Percentiles rank a stretch among this genome's conserved stretches.
Evolutionary conservation across 2,329 filamentous ascomycete species (phyloP).

Genomic region (Knoxdaviesia proteae): DNA sequence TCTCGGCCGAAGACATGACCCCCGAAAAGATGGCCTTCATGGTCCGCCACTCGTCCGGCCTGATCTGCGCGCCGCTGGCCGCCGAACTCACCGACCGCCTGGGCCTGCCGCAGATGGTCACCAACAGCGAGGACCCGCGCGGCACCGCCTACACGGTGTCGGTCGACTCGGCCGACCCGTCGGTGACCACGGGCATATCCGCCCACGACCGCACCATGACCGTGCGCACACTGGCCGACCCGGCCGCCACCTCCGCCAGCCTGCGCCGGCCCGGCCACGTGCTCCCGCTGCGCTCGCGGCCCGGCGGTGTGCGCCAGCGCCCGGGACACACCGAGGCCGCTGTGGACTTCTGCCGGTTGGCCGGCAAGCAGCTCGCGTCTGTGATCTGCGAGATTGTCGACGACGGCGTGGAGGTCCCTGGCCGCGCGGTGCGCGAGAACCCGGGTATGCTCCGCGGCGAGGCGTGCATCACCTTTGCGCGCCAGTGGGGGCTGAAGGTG

Average conservation of each 20-base stretch:
- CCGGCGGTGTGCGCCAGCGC: slow-evolving; percentile 62
- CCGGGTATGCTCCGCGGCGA: slow-evolving; percentile 87
- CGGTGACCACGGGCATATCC: slow-evolving; percentile 72
- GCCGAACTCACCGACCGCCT: slow-evolving; percentile 48
- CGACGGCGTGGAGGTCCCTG: slow-evolving; percentile 53
- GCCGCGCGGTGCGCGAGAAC: slow-evolving; percentile 40
- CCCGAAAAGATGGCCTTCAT: slow-evolving; percentile 89
- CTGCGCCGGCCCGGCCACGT: slow-evolving; percentile 81
- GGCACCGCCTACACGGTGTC: slow-evolving; percentile 85
- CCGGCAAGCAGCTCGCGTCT: slow-evolving; percentile 55
- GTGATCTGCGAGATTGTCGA: slow-evolving; percentile 88
- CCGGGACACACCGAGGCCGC: slow-evolving; percentile 85
- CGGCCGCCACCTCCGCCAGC: slow-evolving; percentile 28
- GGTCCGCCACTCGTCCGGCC: slow-evolving; percentile 74
- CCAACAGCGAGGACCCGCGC: slow-evolving; percentile 54
- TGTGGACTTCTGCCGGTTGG: slow-evolving; percentile 70
- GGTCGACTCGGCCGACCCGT: slow-evolving; percentile 55
- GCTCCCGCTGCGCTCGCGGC: slow-evolving; percentile 58
- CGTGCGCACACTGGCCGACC: slow-evolving; percentile 56
- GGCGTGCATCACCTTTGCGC: slow-evolving; percentile 72
- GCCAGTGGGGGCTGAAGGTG: slow-evolving; percentile 72
- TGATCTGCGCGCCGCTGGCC: slow-evolving; percentile 73
- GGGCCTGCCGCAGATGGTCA: slow-evolving; percentile 76
- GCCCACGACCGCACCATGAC: slow-evolving; percentile 73
- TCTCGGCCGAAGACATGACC: slow-evolving; percentile 69